These are phyloP conservation scores for Pelagophyceae sp. DNA, from an alignment of 352 stramenopile genomes.

Conservation along the genomic window DNA sequence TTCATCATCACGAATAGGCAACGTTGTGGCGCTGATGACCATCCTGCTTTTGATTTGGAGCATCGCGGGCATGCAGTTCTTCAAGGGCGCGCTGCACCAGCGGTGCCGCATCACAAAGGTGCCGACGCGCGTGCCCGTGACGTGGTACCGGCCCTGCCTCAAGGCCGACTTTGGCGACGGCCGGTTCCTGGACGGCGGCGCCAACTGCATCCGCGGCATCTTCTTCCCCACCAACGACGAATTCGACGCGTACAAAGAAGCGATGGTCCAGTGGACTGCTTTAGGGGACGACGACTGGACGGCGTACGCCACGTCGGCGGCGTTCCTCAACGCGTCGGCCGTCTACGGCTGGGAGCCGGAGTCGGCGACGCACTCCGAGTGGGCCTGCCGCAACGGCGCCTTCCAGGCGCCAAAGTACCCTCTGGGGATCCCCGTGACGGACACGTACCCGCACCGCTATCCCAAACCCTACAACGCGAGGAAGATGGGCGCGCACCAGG, in stretches of 20 bases:
- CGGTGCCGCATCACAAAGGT: conserved; percentile 27
- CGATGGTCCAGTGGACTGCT: not conserved
- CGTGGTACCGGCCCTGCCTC: conserved; percentile 3
- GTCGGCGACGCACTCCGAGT: not conserved
- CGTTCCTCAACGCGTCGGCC: not conserved
- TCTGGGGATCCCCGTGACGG: not conserved
- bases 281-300: not conserved
- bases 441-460: not conserved
- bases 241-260: not conserved
- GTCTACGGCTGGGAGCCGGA: not conserved
- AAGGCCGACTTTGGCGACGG: not conserved
- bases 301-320: not conserved
- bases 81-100: conserved; percentile 36
- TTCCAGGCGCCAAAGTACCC: not conserved
- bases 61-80: conserved; percentile 42
- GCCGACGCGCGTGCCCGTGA: conserved; percentile 11
- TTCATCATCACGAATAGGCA: conserved; percentile 33
- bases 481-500: too few relatives aligned
- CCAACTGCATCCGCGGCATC: not conserved
- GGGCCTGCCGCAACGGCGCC: not conserved
- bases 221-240: conserved; percentile 3
- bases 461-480: not conserved
- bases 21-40: conserved; percentile 38
- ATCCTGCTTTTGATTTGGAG: conserved; percentile 41
- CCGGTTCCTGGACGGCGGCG: not conserved